Percentiles rank a stretch among this genome's conserved stretches.
Conservation (phyloP, 805 yeast species). For the Saturnispora sekii region DNA sequence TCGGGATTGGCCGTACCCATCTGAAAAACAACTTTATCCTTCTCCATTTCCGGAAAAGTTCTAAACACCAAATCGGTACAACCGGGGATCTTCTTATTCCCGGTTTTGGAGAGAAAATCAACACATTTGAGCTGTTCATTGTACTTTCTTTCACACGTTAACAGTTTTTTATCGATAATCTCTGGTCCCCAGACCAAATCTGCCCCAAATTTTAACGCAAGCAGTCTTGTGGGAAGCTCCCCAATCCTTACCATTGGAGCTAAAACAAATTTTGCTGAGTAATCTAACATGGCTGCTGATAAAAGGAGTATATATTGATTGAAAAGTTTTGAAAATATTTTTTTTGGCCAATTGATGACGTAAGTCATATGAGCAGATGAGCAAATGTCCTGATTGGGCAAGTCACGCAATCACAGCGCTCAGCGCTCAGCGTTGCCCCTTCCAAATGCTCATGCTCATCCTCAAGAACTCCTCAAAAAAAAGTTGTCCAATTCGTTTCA, state of each 20-base stretch:
- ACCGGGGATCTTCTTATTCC: constrained; percentile 35
- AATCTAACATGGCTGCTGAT: constrained; percentile 45
- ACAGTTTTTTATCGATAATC: constrained; percentile 74
- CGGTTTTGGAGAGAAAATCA: constrained; percentile 41
- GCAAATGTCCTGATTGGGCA: neutral
- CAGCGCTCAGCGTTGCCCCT: neutral
- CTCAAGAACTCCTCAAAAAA: no score
- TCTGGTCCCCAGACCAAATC: constrained; percentile 97
- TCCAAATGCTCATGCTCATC: no score
- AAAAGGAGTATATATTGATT: neutral
- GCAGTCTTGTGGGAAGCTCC: constrained; percentile 79
- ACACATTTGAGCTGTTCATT: constrained; percentile 51
- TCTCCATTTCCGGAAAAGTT: constrained; percentile 55
- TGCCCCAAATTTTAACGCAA: constrained; percentile 78
- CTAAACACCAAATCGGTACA: constrained; percentile 52
- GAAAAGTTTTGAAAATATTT: neutral
- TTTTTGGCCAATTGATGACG: neutral
- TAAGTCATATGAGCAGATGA: no score
- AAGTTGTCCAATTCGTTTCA: no score
- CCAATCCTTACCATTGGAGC: constrained; percentile 98
- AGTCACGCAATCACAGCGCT: neutral
- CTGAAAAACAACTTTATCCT: constrained; percentile 70
- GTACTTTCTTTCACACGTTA: constrained; percentile 55
- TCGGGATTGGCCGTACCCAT: constrained; percentile 81
- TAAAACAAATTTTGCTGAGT: constrained; percentile 67